Conservation (phyloP, 2,329 filamentous ascomycete species). For the Pyrenochaeta sp. region DNA sequence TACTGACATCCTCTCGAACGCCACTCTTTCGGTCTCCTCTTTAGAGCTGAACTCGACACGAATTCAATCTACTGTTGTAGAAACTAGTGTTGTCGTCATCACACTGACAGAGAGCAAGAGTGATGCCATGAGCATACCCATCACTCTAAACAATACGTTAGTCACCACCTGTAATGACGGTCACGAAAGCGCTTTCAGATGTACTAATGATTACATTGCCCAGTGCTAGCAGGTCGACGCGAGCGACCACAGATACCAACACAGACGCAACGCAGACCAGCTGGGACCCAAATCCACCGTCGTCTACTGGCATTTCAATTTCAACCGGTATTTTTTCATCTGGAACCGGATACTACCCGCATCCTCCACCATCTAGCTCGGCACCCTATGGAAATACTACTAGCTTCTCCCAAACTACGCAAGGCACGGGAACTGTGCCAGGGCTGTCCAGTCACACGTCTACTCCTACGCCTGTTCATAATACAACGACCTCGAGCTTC, state of each 20-base stretch:
- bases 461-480: constrained; percentile 3
- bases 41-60: constrained; percentile 7
- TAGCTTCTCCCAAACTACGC: constrained; percentile 1
- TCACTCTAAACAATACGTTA: constrained; percentile 15
- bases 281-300: constrained; percentile 19
- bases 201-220: constrained; percentile 8
- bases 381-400: constrained; percentile 23
- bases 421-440: constrained; percentile 13
- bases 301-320: constrained; percentile 10
- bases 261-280: constrained; percentile 30
- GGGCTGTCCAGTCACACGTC: neutral
- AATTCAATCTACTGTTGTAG: constrained; percentile 6
- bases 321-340: constrained; percentile 16
- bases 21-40: constrained; percentile 1
- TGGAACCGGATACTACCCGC: constrained; percentile 10
- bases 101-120: constrained; percentile 5
- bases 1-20: constrained; percentile 10
- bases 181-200: constrained; percentile 2
- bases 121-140: neutral
- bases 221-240: constrained; percentile 5
- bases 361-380: constrained; percentile 3
- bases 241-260: constrained; percentile 14
- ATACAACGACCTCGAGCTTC: constrained; percentile 1
- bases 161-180: constrained; percentile 8
- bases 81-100: constrained; percentile 12